Conservation (phyloP, 108 stramenopile genomes). For the Fragilariopsis cylindrus region DNA sequence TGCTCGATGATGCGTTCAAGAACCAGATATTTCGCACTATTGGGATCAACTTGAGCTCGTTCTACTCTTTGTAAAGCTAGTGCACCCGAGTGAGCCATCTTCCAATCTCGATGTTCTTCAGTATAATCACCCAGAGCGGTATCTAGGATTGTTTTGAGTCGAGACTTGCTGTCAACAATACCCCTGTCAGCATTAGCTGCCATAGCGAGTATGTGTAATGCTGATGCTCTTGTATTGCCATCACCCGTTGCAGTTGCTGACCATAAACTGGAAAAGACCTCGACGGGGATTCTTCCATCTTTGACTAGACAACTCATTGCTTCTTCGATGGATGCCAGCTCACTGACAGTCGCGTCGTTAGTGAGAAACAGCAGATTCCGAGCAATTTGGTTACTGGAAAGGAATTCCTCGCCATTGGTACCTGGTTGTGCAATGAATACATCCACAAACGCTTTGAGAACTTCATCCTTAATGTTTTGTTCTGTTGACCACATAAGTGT, state of each 20-base stretch:
- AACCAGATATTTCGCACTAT: constrained; percentile 76
- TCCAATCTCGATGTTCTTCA: constrained; percentile 80
- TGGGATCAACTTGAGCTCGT: constrained; percentile 59
- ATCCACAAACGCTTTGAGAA: constrained; percentile 88
- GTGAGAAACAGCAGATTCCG: constrained; percentile 84
- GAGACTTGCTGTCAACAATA: constrained; percentile 83
- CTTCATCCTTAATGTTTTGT: constrained; percentile 81
- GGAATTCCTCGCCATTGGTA: constrained; percentile 70
- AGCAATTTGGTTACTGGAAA: constrained; percentile 78
- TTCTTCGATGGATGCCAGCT: constrained; percentile 94
- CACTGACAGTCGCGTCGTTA: constrained; percentile 77
- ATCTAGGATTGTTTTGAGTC: constrained; percentile 77
- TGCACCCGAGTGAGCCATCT: constrained; percentile 74
- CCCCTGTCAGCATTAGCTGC: constrained; percentile 82
- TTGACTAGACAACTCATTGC: constrained; percentile 81
- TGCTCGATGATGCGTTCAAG: constrained; percentile 78
- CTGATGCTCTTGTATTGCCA: constrained; percentile 64
- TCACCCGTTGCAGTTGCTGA: constrained; percentile 57
- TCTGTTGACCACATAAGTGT: constrained; percentile 93
- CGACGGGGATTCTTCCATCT: constrained; percentile 74
- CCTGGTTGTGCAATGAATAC: constrained; percentile 89
- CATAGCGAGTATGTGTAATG: constrained; percentile 88
- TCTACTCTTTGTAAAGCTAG: constrained; percentile 73
- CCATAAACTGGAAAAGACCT: constrained; percentile 85
- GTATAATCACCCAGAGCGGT: constrained; percentile 80